phyloP scores from a whole-genome alignment of 2,329 filamentous ascomycete genomes.

The Claviceps digitariae region DNA sequence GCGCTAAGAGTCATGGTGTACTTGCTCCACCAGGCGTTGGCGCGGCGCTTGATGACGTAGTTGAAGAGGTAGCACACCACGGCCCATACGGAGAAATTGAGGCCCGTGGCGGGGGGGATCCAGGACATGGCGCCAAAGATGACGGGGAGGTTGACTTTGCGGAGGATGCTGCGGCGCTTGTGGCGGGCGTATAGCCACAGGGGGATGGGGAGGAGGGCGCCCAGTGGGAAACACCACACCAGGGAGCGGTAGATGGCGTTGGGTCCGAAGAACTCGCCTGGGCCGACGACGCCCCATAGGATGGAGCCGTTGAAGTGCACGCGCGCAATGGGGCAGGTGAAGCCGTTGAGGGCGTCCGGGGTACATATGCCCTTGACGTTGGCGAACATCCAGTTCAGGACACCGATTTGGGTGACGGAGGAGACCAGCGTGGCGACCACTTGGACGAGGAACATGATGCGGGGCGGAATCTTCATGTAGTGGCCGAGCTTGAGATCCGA shows the following conservation, averaged over 20 bases:
- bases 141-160: slow-evolving; percentile 70
- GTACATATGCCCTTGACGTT: slow-evolving; percentile 70
- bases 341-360: slow-evolving; percentile 66
- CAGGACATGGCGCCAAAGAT: slow-evolving; percentile 71
- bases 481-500: slow-evolving; percentile 78
- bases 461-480: slow-evolving; percentile 76
- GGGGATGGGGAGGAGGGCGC: slow-evolving; percentile 58
- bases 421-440: slow-evolving; percentile 64
- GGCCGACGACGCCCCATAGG: slow-evolving; percentile 79
- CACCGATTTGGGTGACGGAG: slow-evolving; percentile 66
- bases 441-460: slow-evolving; percentile 67
- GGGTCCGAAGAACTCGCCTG: slow-evolving; percentile 66
- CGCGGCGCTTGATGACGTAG: slow-evolving; percentile 54
- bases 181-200: slow-evolving; percentile 58
- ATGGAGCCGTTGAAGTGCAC: slow-evolving; percentile 88
- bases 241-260: slow-evolving; percentile 61
- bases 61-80: slow-evolving; percentile 80
- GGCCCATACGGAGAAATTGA: slow-evolving; percentile 83
- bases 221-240: slow-evolving; percentile 71
- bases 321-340: slow-evolving; percentile 74
- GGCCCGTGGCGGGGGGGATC: slow-evolving; percentile 75
- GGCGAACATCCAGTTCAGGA: slow-evolving; percentile 82
- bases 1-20: slow-evolving; percentile 84
- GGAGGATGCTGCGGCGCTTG: slow-evolving; percentile 46
- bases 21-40: slow-evolving; percentile 72